These are phyloP conservation scores for Cutaneotrichosporon sp. DNA, from an alignment of 1,284 basidiomycete genomes.

Conservation along the genomic window DNA sequence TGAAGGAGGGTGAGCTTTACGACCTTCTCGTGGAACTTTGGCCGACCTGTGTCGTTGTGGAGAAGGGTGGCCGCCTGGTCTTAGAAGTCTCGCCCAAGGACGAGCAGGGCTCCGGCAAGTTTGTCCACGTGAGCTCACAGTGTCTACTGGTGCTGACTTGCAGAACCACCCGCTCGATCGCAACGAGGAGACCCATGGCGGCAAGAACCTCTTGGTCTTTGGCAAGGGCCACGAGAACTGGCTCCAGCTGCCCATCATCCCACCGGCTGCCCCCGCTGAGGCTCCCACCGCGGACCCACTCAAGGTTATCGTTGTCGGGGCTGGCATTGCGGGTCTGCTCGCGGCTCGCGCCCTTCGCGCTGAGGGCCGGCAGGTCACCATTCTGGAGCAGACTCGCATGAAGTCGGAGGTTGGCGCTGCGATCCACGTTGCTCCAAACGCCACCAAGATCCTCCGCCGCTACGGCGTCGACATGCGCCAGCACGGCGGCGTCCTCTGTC, in stretches of 20 bases:
- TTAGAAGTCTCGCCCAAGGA: conserved; percentile 33
- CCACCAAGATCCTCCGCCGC: conserved; percentile 26
- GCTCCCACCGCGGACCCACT: too few species aligned
- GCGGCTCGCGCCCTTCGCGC: too few species aligned
- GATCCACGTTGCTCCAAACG: conserved; percentile 38
- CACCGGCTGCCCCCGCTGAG: too few species aligned
- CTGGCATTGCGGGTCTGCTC: too few species aligned
- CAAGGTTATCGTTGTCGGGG: too few species aligned
- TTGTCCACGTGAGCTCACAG: too few species aligned
- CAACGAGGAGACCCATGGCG: conserved; percentile 20
- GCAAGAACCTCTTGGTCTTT: conserved; percentile 19
- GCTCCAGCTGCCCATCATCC: conserved; percentile 22
- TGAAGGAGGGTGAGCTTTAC: conserved; percentile 34
- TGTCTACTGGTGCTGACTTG: too few species aligned
- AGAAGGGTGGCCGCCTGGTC: conserved; percentile 33
- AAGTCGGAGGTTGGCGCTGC: conserved; percentile 40
- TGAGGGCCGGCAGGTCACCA: too few species aligned
- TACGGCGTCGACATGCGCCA: conserved; percentile 22
- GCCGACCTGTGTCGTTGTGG: conserved; percentile 46
- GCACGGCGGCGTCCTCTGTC: too few species aligned
- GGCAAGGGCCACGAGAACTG: conserved; percentile 16
- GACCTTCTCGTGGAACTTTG: conserved; percentile 43
- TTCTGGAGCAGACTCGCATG: conserved; percentile 31
- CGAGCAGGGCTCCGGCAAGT: conserved; percentile 33
- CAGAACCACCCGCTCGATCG: conserved; percentile 37